These are phyloP conservation scores for Tetrahymena thermophila DNA, from an alignment of 73 alveolate genomes.

Conservation along the genomic window DNA sequence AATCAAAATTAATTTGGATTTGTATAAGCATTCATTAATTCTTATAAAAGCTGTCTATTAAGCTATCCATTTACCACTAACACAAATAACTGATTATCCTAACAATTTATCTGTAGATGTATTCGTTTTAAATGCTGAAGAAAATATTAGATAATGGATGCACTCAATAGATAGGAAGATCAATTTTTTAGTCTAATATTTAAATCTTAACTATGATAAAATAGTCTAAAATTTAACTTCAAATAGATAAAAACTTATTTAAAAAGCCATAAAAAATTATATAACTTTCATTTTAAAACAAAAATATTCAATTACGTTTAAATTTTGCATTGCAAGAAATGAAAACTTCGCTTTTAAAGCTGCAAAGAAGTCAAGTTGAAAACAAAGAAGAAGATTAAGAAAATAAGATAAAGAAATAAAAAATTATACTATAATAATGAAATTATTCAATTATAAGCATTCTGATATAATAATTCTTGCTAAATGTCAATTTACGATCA, in stretches of 20 bases:
- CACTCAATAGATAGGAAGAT: too few species aligned
- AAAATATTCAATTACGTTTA: too few species aligned
- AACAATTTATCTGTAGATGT: neutral
- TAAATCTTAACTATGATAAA: too few species aligned
- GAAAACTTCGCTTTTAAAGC: too few species aligned
- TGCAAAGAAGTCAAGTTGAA: too few species aligned
- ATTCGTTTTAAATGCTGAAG: neutral
- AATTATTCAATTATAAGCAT: neutral
- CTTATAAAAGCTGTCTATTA: neutral
- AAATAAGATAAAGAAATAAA: neutral
- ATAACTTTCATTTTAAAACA: too few species aligned
- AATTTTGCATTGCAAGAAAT: too few species aligned
- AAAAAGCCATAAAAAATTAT: too few species aligned
- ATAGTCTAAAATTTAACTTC: too few species aligned
- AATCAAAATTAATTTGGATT: neutral
- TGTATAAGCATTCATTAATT: neutral
- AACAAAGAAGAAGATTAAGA: neutral
- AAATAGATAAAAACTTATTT: too few species aligned
- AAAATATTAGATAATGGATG: too few species aligned
- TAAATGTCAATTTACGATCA: neutral
- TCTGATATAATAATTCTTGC: neutral
- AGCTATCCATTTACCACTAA: neutral
- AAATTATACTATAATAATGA: neutral
- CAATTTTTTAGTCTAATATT: too few species aligned
- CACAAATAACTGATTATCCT: neutral